Conservation (phyloP, 2,329 filamentous ascomycete species). For the Ceratocystis huliohia region DNA sequence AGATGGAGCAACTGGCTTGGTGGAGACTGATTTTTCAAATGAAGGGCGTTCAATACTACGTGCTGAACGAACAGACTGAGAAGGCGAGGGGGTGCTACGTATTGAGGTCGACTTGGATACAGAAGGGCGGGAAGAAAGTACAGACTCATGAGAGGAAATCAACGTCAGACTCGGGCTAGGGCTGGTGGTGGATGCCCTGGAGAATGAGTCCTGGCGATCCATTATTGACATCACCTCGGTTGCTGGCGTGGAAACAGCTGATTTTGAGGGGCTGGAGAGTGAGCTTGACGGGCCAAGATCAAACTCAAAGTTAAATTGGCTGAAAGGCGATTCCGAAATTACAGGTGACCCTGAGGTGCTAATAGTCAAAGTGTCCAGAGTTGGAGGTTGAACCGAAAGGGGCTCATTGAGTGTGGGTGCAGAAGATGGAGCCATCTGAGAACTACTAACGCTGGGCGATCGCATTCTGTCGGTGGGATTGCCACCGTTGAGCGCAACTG, state of each 20-base stretch:
- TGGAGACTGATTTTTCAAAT: slow-evolving; percentile 15
- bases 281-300: slow-evolving; percentile 12
- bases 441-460: not conserved
- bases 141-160: slow-evolving; percentile 11
- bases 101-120: slow-evolving; percentile 14
- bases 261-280: not conserved
- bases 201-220: slow-evolving; percentile 2
- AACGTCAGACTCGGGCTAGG: slow-evolving; percentile 15
- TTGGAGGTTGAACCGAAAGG: not conserved
- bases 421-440: not conserved
- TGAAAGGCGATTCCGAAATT: slow-evolving; percentile 18
- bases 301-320: slow-evolving; percentile 21
- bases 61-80: slow-evolving; percentile 14
- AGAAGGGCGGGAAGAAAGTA: slow-evolving; percentile 17
- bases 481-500: slow-evolving; percentile 1
- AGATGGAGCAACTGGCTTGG: slow-evolving; percentile 18
- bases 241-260: not conserved
- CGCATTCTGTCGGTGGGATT: not conserved
- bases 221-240: slow-evolving; percentile 9
- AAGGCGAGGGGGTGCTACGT: slow-evolving; percentile 19
- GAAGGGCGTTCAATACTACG: slow-evolving; percentile 20
- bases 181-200: slow-evolving; percentile 15
- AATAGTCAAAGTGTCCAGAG: not conserved
- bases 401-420: not conserved
- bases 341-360: slow-evolving; percentile 2